phyloP scores from a whole-genome alignment of 768 basidiomycete genomes.

The Suillus paluster region DNA sequence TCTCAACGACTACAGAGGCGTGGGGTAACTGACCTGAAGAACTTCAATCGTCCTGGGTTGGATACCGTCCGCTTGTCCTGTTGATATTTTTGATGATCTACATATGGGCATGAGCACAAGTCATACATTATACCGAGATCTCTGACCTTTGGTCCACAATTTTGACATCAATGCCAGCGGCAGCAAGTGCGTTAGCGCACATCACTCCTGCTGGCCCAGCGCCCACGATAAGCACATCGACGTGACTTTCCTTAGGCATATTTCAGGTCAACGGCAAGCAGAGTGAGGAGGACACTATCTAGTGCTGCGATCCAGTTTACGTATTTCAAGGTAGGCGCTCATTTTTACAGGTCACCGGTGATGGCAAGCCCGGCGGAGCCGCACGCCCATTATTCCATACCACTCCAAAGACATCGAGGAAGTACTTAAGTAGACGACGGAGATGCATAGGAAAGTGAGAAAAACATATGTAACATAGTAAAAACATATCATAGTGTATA shows the following conservation, averaged over 20 bases:
- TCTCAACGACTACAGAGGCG: neutral
- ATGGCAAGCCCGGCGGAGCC: too few relatives aligned
- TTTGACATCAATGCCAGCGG: slow-evolving; percentile 48
- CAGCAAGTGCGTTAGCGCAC: slow-evolving; percentile 60
- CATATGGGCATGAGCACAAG: neutral
- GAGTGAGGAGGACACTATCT: too few relatives aligned
- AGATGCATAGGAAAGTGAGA: too few relatives aligned
- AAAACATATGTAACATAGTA: too few relatives aligned
- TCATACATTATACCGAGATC: neutral
- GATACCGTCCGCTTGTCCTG: slow-evolving; percentile 60
- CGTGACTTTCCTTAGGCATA: slow-evolving; percentile 32
- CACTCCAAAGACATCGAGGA: too few relatives aligned
- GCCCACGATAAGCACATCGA: slow-evolving; percentile 54
- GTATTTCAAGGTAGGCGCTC: too few relatives aligned
- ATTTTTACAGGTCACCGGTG: too few relatives aligned
- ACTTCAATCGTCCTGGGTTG: slow-evolving; percentile 59
- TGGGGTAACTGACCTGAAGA: slow-evolving; percentile 40
- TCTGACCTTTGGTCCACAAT: slow-evolving; percentile 51
- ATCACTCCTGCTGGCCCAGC: slow-evolving; percentile 65
- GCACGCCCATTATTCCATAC: too few relatives aligned
- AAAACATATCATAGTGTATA: too few relatives aligned
- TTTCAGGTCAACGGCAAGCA: neutral
- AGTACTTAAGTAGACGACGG: too few relatives aligned
- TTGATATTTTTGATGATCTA: slow-evolving; percentile 45
- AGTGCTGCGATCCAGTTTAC: too few relatives aligned